Evolutionary conservation across 306 rosid genomes (phyloP).

Genomic region (Carpinus fangiana): DNA sequence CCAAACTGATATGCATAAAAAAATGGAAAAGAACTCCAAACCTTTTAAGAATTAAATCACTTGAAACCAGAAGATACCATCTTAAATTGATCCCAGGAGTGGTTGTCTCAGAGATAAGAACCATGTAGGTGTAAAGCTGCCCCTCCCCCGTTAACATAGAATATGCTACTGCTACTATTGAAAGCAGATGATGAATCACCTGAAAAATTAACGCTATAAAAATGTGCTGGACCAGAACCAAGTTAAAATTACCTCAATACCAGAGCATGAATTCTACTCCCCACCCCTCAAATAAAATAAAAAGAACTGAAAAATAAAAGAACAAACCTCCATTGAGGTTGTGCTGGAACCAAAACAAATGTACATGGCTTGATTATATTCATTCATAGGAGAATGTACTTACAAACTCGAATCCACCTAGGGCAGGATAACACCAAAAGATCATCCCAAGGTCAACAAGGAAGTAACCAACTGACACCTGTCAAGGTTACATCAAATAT

Average conservation of each 20-base stretch:
- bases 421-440: constrained; percentile 80
- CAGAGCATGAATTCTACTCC: not conserved
- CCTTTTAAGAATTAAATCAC: not conserved
- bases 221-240: constrained; percentile 14
- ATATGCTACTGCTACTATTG: constrained; percentile 71
- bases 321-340: too few relatives aligned
- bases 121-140: constrained; percentile 88
- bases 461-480: constrained; percentile 94
- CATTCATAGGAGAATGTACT: constrained; percentile 48
- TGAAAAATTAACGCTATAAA: constrained; percentile 43
- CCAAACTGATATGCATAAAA: constrained; percentile 27
- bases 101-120: constrained; percentile 92
- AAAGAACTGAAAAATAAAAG: not conserved
- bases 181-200: constrained; percentile 90
- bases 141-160: constrained; percentile 91
- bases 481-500: constrained; percentile 27
- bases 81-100: constrained; percentile 96
- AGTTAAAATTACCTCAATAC: constrained; percentile 16
- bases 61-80: constrained; percentile 54
- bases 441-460: constrained; percentile 86
- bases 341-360: not conserved
- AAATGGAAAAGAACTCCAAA: not conserved
- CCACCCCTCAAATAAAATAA: constrained; percentile 18
- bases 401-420: constrained; percentile 97
- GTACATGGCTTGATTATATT: not conserved